Evolutionary conservation across 352 stramenopile genomes (phyloP).

Genomic region (Phytophthora pluvialis): DNA sequence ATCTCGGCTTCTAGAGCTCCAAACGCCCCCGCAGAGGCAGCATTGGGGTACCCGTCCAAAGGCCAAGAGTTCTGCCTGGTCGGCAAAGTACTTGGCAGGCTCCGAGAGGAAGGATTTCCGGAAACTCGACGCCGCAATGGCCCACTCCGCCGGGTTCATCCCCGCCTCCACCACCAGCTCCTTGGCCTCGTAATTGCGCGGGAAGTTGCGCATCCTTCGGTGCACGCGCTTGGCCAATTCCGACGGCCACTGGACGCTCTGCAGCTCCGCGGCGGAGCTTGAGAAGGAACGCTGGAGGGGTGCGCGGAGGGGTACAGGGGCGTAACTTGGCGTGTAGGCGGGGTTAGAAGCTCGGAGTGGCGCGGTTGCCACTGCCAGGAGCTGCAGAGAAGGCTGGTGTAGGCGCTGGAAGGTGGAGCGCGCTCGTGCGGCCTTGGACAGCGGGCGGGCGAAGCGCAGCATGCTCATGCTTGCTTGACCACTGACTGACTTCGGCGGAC

Average conservation of each 20-base stretch:
- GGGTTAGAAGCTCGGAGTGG: neutral
- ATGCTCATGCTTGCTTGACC: conserved; percentile 3
- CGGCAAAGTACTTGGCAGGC: conserved; percentile 61
- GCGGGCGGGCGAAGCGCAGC: conserved; percentile 11
- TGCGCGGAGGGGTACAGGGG: conserved; percentile 4
- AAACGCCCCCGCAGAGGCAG: neutral
- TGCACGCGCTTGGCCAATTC: conserved; percentile 51
- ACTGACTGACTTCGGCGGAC: conserved; percentile 1
- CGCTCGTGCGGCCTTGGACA: neutral
- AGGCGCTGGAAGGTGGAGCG: neutral
- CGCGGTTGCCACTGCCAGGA: neutral
- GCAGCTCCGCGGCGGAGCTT: neutral
- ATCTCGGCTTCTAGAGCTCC: conserved; percentile 15
- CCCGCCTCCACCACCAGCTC: conserved; percentile 70
- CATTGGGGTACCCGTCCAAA: conserved; percentile 42
- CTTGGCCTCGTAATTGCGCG: conserved; percentile 75
- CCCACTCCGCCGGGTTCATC: conserved; percentile 70
- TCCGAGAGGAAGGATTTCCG: conserved; percentile 64
- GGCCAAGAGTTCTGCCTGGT: conserved; percentile 59
- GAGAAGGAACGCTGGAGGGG: conserved; percentile 12
- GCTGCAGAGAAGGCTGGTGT: conserved; percentile 5
- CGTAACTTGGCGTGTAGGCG: neutral
- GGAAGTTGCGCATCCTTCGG: conserved; percentile 59
- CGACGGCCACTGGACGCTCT: conserved; percentile 38
- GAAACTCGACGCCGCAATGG: conserved; percentile 60